A percentile compares a stretch with the other conserved stretches of the same genome.
Conservation (phyloP, 176 grass and related monocot genomes). For the Oropetium thomaeum region DNA sequence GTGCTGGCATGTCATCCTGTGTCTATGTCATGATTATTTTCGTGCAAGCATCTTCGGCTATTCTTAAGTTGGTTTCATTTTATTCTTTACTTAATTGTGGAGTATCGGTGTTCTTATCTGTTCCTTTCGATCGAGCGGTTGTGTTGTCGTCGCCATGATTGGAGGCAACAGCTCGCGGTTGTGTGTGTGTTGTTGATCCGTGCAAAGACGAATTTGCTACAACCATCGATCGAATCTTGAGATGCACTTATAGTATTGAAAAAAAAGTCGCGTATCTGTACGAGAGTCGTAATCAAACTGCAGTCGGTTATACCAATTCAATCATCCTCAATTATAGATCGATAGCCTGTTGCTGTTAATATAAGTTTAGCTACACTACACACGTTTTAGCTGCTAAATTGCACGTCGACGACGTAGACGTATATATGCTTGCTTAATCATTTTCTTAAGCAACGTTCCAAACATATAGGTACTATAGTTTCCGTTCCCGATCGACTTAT, state of each 20-base stretch:
- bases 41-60: background rate
- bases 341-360: background rate
- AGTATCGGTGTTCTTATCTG: no score
- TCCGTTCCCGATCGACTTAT: no score
- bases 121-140: background rate
- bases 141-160: conserved; percentile 39
- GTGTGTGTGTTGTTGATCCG: conserved; percentile 5
- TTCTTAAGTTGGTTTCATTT: background rate
- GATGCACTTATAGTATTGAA: no score
- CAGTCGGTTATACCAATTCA: conserved; percentile 26
- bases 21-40: background rate
- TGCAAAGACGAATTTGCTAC: no score
- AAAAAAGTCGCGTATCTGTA: background rate
- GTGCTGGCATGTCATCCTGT: background rate
- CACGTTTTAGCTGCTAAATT: no score
- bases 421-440: background rate
- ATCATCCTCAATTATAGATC: background rate
- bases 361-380: background rate
- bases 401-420: background rate
- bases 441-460: background rate
- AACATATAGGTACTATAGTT: no score
- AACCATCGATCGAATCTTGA: background rate
- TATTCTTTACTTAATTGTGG: background rate
- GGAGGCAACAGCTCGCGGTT: conserved; percentile 21
- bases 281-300: conserved; percentile 6